Evolutionary conservation across 768 basidiomycete genomes (phyloP).

Genomic region (Artomyces pyxidatus): DNA sequence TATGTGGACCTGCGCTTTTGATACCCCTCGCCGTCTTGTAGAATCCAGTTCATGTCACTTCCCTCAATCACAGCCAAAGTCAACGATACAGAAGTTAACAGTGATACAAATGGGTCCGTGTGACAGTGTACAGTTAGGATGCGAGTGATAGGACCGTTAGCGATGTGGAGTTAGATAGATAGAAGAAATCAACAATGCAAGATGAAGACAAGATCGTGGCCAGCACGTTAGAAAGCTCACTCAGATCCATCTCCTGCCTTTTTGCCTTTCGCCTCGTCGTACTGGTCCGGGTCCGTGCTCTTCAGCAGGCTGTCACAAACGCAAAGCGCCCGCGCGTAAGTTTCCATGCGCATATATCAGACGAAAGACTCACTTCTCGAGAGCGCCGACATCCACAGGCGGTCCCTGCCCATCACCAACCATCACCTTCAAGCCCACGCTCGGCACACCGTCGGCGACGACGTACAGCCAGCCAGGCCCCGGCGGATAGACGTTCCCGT

Average conservation of each 20-base stretch:
- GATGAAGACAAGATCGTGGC: not conserved
- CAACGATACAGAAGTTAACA: too few relatives aligned
- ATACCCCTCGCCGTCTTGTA: too few relatives aligned
- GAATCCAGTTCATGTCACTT: too few relatives aligned
- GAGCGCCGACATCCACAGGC: slow-evolving; percentile 44
- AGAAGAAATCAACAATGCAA: not conserved
- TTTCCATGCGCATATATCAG: not conserved
- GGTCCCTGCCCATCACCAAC: slow-evolving; percentile 61
- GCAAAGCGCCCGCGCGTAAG: not conserved
- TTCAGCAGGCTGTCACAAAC: slow-evolving; percentile 41
- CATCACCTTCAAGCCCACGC: slow-evolving; percentile 54
- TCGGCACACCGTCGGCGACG: slow-evolving; percentile 60
- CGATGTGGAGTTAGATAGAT: not conserved
- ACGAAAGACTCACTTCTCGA: slow-evolving; percentile 42
- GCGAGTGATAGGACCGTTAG: not conserved
- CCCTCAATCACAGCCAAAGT: too few relatives aligned
- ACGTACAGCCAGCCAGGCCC: slow-evolving; percentile 74
- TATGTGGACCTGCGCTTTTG: too few relatives aligned
- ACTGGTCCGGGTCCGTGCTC: slow-evolving; percentile 42
- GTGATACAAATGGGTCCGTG: too few relatives aligned
- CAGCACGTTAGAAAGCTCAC: slow-evolving; percentile 3
- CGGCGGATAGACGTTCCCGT: slow-evolving; percentile 62
- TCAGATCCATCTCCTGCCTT: slow-evolving; percentile 8
- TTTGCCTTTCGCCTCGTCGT: slow-evolving; percentile 30
- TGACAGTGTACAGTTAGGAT: too few relatives aligned